Evolutionary conservation across 2,329 filamentous ascomycete genomes (phyloP).

Genomic region (Ceratocystis cacaofunesta): DNA sequence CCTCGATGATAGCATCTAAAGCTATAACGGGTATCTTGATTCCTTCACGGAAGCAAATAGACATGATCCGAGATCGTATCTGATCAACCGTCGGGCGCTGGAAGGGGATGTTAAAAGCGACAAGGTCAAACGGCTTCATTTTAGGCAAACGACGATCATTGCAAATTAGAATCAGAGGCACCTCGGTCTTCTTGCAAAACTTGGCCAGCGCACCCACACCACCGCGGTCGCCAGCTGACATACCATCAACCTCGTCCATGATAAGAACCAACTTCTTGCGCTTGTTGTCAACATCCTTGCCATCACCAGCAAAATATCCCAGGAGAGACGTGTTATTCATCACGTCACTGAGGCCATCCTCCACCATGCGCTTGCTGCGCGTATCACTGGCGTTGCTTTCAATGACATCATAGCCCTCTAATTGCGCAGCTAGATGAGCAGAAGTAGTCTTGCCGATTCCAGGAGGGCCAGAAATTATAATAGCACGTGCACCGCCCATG

Average conservation of each 20-base stretch:
- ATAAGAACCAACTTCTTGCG: constrained; percentile 94
- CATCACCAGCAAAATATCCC: constrained; percentile 77
- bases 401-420: constrained; percentile 85
- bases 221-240: constrained; percentile 92
- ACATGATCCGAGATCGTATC: constrained; percentile 83
- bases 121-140: constrained; percentile 94
- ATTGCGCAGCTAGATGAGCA: constrained; percentile 80
- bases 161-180: constrained; percentile 94
- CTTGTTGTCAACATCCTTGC: constrained; percentile 58
- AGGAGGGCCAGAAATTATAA: constrained; percentile 88
- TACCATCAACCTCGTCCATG: constrained; percentile 98
- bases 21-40: constrained; percentile 71
- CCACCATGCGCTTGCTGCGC: constrained; percentile 89
- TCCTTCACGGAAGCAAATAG: constrained; percentile 83
- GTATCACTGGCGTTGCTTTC: constrained; percentile 95
- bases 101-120: constrained; percentile 74
- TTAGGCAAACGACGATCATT: constrained; percentile 86
- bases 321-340: constrained; percentile 86
- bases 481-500: constrained; percentile 66
- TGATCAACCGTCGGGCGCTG: constrained; percentile 79
- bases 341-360: constrained; percentile 73
- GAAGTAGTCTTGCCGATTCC: constrained; percentile 97
- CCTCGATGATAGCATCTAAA: constrained; percentile 86
- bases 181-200: constrained; percentile 85
- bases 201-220: constrained; percentile 89